These are phyloP conservation scores for Graphilbum ipis-grandicollis DNA, from an alignment of 2,329 filamentous ascomycete genomes.

Conservation along the genomic window DNA sequence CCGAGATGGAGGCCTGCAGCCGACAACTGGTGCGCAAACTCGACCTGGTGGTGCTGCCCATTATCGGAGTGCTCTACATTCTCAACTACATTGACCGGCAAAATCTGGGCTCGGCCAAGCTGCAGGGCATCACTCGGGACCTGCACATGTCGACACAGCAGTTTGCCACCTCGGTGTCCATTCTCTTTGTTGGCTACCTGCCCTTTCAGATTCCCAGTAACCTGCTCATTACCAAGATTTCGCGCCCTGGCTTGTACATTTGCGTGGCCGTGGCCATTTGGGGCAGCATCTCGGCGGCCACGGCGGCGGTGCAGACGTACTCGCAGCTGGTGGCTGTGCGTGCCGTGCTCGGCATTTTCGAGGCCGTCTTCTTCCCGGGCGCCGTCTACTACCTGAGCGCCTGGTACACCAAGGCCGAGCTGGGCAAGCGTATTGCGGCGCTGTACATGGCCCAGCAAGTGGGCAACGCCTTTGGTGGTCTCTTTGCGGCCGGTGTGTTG, in stretches of 20 bases:
- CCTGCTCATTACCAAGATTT: slow-evolving; percentile 32
- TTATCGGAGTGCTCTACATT: slow-evolving; percentile 46
- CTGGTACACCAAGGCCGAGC: slow-evolving; percentile 51
- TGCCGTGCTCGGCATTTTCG: slow-evolving; percentile 25
- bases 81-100: slow-evolving; percentile 39
- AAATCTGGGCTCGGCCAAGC: slow-evolving; percentile 22
- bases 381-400: slow-evolving; percentile 22
- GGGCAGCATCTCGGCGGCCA: slow-evolving; percentile 27
- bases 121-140: slow-evolving; percentile 28
- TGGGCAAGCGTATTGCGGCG: slow-evolving; percentile 40
- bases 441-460: slow-evolving; percentile 42
- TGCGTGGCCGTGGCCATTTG: slow-evolving; percentile 28
- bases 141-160: slow-evolving; percentile 16
- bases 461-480: slow-evolving; percentile 47
- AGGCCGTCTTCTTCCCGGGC: slow-evolving; percentile 18
- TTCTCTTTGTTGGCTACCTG: slow-evolving; percentile 29
- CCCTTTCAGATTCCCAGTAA: slow-evolving; percentile 35
- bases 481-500: slow-evolving; percentile 41
- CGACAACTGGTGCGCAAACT: too few species aligned
- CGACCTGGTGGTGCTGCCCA: too few species aligned
- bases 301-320: slow-evolving; percentile 18
- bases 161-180: slow-evolving; percentile 24
- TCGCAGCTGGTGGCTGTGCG: slow-evolving; percentile 21
- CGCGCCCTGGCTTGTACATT: slow-evolving; percentile 27
- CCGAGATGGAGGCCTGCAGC: too few species aligned